phyloP scores from a whole-genome alignment of 2,329 filamentous ascomycete species.

The Calonectria pseudoturangicola region DNA sequence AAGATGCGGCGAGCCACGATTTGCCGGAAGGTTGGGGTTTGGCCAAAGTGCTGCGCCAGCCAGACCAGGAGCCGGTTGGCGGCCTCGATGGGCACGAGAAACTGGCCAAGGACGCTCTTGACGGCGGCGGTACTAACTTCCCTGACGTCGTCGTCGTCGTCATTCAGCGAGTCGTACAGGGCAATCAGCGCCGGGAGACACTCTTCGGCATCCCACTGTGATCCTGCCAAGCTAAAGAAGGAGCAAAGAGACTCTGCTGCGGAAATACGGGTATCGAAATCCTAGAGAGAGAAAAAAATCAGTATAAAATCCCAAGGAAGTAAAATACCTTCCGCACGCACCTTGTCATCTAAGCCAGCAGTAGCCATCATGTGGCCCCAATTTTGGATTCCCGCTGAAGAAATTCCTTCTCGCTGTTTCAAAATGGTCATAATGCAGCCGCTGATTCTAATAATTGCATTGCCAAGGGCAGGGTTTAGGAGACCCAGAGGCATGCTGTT shows the following conservation, averaged over 20 bases:
- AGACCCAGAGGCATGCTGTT: constrained; percentile 59
- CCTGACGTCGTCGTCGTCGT: constrained; percentile 94
- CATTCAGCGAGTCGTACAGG: constrained; percentile 86
- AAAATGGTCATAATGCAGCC: constrained; percentile 66
- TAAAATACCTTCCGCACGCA: constrained; percentile 52
- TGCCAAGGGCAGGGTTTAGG: constrained; percentile 69
- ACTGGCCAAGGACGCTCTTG: constrained; percentile 65
- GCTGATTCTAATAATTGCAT: constrained; percentile 69
- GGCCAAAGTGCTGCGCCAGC: constrained; percentile 62
- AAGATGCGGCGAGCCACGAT: constrained; percentile 66
- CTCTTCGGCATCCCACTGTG: constrained; percentile 53
- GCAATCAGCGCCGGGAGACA: constrained; percentile 77
- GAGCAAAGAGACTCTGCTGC: constrained; percentile 73
- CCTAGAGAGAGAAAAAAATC: constrained; percentile 60
- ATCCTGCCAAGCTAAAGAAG: constrained; percentile 62
- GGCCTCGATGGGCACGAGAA: constrained; percentile 69
- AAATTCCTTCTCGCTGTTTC: constrained; percentile 45
- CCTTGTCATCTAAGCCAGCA: constrained; percentile 69
- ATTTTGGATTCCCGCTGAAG: constrained; percentile 51
- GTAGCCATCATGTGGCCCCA: constrained; percentile 72
- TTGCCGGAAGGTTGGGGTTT: constrained; percentile 60
- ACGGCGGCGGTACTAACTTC: constrained; percentile 75
- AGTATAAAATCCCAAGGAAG: neutral
- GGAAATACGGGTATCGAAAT: constrained; percentile 79
- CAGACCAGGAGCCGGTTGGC: constrained; percentile 66